phyloP scores from a whole-genome alignment of 108 stramenopile genomes.

The Cyclotella choctawhatcheeana region DNA sequence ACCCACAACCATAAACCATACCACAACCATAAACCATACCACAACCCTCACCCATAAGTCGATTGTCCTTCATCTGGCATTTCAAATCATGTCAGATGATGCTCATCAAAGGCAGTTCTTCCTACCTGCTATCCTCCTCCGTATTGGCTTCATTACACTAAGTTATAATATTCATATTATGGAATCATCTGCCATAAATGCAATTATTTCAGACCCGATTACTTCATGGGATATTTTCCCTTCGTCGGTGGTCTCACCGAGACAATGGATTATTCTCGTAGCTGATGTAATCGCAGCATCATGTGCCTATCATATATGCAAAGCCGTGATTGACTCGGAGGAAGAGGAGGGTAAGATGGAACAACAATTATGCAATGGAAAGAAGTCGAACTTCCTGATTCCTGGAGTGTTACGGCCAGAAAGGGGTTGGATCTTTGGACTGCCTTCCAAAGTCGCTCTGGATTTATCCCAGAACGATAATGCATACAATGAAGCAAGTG shows the following conservation, averaged over 20 bases:
- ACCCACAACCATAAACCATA: too few species aligned
- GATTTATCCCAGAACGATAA: not conserved
- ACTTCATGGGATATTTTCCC: slow-evolving; percentile 47
- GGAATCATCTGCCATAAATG: slow-evolving; percentile 23
- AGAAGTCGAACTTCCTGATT: slow-evolving; percentile 10
- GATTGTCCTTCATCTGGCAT: too few species aligned
- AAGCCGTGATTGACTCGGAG: slow-evolving; percentile 25
- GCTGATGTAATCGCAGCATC: slow-evolving; percentile 42
- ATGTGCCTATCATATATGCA: slow-evolving; percentile 25
- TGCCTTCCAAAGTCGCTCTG: slow-evolving; percentile 14
- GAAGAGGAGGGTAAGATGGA: slow-evolving; percentile 42
- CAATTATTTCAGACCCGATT: slow-evolving; percentile 33
- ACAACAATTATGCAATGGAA: slow-evolving; percentile 9
- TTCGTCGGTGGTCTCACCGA: not conserved
- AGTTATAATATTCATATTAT: not conserved
- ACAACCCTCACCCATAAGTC: too few species aligned
- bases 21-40: too few species aligned
- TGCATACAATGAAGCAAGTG: slow-evolving; percentile 2
- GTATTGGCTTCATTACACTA: not conserved
- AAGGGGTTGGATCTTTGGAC: slow-evolving; percentile 47
- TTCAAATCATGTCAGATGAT: not conserved
- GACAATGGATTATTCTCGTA: slow-evolving; percentile 8
- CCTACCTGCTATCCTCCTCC: not conserved
- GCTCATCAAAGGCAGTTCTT: not conserved
- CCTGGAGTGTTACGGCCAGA: slow-evolving; percentile 42